Evolutionary conservation across 2,329 filamentous ascomycete species (phyloP).

Genomic region (Neonectria sp.): DNA sequence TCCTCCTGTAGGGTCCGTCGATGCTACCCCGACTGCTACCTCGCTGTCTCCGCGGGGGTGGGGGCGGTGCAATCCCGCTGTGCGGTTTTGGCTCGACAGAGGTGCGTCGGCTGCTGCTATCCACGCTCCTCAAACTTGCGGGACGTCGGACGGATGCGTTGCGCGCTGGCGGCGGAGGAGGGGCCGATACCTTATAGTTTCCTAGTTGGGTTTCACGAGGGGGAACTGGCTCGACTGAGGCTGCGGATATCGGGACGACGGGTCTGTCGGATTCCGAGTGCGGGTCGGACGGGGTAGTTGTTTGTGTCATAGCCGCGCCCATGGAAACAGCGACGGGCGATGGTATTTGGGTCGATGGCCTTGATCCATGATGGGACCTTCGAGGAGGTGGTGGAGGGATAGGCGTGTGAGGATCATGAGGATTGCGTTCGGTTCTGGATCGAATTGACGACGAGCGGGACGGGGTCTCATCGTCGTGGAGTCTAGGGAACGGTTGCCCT

Average conservation of each 20-base stretch:
- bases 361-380: constrained; percentile 60
- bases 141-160: constrained; percentile 62
- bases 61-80: constrained; percentile 54
- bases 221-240: constrained; percentile 29
- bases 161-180: constrained; percentile 63
- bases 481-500: constrained; percentile 22
- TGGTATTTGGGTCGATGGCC: constrained; percentile 44
- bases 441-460: constrained; percentile 65
- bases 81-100: constrained; percentile 49
- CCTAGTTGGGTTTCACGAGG: constrained; percentile 34
- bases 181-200: constrained; percentile 45
- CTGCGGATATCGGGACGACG: constrained; percentile 20
- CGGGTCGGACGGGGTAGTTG: constrained; percentile 37
- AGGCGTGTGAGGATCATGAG: constrained; percentile 59
- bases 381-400: constrained; percentile 71
- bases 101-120: constrained; percentile 52
- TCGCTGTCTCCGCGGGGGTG: constrained; percentile 66
- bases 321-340: constrained; percentile 51
- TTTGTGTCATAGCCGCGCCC: constrained; percentile 49
- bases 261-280: constrained; percentile 39
- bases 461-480: constrained; percentile 56
- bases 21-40: constrained; percentile 63
- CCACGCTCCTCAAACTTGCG: constrained; percentile 59
- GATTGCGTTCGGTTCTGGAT: constrained; percentile 63
- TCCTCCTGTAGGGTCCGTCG: constrained; percentile 53